Conservation (phyloP, 2,329 filamentous ascomycete genomes). For the Xylariaceae sp. region DNA sequence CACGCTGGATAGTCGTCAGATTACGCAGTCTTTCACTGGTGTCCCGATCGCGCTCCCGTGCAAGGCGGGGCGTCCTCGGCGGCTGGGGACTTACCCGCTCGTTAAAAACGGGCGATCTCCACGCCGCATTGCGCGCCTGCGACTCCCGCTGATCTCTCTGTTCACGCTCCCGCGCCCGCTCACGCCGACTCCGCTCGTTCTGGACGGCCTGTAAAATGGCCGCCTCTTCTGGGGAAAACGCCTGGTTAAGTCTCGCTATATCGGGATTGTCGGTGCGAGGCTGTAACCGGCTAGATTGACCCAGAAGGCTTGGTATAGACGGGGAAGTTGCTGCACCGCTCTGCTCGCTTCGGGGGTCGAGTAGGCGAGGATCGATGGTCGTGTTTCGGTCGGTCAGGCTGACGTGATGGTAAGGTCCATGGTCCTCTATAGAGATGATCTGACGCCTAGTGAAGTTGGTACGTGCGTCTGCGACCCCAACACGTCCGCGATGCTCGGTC, state of each 20-base stretch:
- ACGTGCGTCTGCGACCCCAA: conserved; percentile 69
- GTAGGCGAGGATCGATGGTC: conserved; percentile 48
- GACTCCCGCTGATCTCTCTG: conserved; percentile 27
- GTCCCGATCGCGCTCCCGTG: conserved; percentile 18
- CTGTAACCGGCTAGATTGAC: conserved; percentile 26
- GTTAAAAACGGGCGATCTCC: conserved; percentile 28
- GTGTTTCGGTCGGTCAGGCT: conserved; percentile 50
- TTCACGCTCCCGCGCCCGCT: conserved; percentile 32
- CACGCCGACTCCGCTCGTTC: conserved; percentile 46
- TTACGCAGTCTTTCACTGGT: conserved; percentile 15
- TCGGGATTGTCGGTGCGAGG: conserved; percentile 32
- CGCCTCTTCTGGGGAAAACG: conserved; percentile 50
- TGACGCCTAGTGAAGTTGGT: conserved; percentile 63
- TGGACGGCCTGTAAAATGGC: conserved; percentile 52
- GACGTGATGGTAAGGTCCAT: conserved; percentile 52
- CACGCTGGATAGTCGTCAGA: conserved; percentile 29
- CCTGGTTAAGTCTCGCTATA: conserved; percentile 43
- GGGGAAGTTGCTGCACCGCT: conserved; percentile 26
- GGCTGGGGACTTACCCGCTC: conserved; percentile 31
- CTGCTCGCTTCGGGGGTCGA: conserved; percentile 43
- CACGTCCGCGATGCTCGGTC: conserved; percentile 78
- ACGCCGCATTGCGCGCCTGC: conserved; percentile 22
- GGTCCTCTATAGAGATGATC: conserved; percentile 57
- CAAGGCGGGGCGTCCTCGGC: conserved; percentile 10
- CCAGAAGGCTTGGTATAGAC: conserved; percentile 35